phyloP scores from a whole-genome alignment of 2,329 filamentous ascomycete species.

The Pseudogymnoascus sp. region DNA sequence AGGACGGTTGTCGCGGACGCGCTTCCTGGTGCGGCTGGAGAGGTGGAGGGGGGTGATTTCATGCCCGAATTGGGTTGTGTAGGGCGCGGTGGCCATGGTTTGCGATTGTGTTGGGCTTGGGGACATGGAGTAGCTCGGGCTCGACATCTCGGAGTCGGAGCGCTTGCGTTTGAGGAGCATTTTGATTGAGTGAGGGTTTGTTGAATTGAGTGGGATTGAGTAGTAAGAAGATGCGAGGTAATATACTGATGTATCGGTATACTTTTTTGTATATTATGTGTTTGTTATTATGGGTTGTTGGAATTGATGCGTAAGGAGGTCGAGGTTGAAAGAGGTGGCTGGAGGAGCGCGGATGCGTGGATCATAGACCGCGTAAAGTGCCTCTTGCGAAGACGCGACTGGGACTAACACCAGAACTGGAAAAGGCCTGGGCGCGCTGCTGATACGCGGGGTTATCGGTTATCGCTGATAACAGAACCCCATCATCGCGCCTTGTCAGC shows the following conservation, averaged over 20 bases:
- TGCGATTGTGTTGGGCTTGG: slow-evolving; percentile 23
- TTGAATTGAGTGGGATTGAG: neutral
- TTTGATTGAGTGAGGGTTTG: neutral
- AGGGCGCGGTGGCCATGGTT: neutral
- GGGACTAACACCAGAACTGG: slow-evolving; percentile 1
- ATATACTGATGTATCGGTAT: neutral
- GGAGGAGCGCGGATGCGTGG: neutral
- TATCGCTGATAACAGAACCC: neutral
- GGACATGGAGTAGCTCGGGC: slow-evolving; percentile 35
- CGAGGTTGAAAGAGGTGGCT: neutral
- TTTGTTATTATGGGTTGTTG: neutral
- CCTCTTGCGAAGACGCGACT: neutral
- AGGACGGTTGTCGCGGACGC: slow-evolving; percentile 51
- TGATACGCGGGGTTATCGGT: neutral
- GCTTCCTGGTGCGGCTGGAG: slow-evolving; percentile 52
- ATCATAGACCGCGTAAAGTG: slow-evolving; percentile 9
- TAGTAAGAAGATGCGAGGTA: neutral
- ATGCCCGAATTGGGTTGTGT: slow-evolving; percentile 24
- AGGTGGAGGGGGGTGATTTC: slow-evolving; percentile 37
- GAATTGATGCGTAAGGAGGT: slow-evolving; percentile 1
- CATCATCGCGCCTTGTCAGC: neutral
- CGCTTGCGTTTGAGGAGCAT: slow-evolving; percentile 59
- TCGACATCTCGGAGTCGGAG: slow-evolving; percentile 49
- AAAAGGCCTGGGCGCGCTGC: neutral
- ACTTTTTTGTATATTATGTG: neutral